Base-by-base conservation (phyloP, 306 rosid species). In the Elaeagnus macrophylla region DNA sequence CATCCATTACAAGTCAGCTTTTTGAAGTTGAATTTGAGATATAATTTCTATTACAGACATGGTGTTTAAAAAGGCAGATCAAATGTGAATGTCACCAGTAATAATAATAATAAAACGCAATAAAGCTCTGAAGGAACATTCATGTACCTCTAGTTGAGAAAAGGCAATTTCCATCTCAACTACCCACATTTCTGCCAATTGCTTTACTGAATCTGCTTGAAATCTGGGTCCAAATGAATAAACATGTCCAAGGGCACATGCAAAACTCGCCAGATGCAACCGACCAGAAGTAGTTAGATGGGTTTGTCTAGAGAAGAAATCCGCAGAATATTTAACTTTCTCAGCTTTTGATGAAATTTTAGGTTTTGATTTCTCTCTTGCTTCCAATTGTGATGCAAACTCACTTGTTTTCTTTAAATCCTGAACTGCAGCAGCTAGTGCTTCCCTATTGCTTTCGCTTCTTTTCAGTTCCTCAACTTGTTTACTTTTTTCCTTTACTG, bases 151-250 rank as follows among this genome's bases (percentile, higher is more conserved):
- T 2, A 88, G 61, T 48, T 80, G 65, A 36, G 96, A 67, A 72
- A 93, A 93, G 20, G 99, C 99, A 88, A 93, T 69, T 82, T 93
- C 96, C 54, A 75, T 77, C 73, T 93, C 96, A 67, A 93, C 74
- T 83, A 74, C 75, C 93, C 93, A 87, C 95, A 81, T 87, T 73
- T 93, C 96, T 8, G 96, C 85, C 13, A 77, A 76, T 48, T 72
- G 83, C 67, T 75, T 81, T 38, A 83, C 50, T 17, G 88, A 73
- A 68, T 82, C 81, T 0, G 65, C 96, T 48, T 50, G 74, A 62
- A 93, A 88, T 67, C 94, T 75, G 11, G 99, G 99, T 18, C 95
- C 99, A 56, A 80, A 77, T 7, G 94, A 79, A 71, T 84, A 93
- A 41, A 93, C 96, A 77, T 81, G 84, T 45, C 99, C 96, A 59